Conservation (phyloP, 352 stramenopile genomes). For the Phytophthora nicotianae region DNA sequence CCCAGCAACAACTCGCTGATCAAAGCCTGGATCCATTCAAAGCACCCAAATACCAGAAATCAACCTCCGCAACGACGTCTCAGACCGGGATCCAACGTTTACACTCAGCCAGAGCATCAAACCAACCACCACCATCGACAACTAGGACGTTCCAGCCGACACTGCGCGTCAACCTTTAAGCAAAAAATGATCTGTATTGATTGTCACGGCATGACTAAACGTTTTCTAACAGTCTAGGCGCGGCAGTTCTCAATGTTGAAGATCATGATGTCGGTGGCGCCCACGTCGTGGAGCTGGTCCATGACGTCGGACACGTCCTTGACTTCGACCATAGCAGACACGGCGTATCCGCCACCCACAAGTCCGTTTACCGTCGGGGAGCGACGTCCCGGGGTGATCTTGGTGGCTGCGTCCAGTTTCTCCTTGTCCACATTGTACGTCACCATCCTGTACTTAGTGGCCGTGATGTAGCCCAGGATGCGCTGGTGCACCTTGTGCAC, state of each 20-base stretch:
- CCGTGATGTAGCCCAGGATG: slow-evolving; percentile 97
- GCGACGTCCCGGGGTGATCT: slow-evolving; percentile 94
- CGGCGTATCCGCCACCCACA: slow-evolving; percentile 82
- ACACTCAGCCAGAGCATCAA: slow-evolving; percentile 6
- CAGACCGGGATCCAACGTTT: background rate
- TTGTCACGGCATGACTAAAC: slow-evolving; percentile 7
- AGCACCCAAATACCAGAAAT: background rate
- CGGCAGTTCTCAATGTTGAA: slow-evolving; percentile 96
- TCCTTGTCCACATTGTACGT: slow-evolving; percentile 96
- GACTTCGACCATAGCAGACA: slow-evolving; percentile 94
- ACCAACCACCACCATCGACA: slow-evolving; percentile 2
- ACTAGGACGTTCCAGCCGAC: slow-evolving; percentile 16
- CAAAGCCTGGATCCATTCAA: slow-evolving; percentile 4
- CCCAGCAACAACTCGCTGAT: background rate
- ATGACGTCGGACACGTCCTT: slow-evolving; percentile 93
- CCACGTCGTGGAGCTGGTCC: slow-evolving; percentile 95
- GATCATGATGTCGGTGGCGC: slow-evolving; percentile 97
- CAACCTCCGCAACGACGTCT: slow-evolving; percentile 1
- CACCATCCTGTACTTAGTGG: slow-evolving; percentile 98
- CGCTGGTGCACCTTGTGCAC: slow-evolving; percentile 90
- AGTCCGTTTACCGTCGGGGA: slow-evolving; percentile 94
- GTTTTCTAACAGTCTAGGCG: slow-evolving; percentile 48
- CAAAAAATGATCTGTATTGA: slow-evolving; percentile 20
- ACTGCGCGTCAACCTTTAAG: slow-evolving; percentile 33
- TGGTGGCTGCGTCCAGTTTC: slow-evolving; percentile 84